A percentile compares a stretch with the other conserved stretches of the same genome.
Conservation (phyloP, 2,329 filamentous ascomycete species). For the Teratosphaeriaceae sp. region DNA sequence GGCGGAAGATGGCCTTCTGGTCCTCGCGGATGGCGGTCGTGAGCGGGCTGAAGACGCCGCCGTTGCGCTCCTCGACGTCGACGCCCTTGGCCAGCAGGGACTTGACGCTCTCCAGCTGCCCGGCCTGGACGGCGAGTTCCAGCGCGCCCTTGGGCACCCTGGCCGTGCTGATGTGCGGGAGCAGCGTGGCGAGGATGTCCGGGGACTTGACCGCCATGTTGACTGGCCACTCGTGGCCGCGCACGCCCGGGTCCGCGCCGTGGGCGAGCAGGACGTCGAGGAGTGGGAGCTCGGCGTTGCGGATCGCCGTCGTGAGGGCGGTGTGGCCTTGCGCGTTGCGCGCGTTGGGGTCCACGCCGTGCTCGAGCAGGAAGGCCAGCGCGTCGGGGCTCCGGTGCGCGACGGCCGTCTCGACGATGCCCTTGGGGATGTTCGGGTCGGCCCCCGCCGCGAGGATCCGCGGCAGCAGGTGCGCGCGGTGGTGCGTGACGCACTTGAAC, state of each 20-base stretch:
- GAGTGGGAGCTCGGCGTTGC: conserved; percentile 52
- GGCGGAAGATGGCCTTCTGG: conserved; percentile 54
- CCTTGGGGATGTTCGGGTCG: conserved; percentile 53
- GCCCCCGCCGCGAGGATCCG: conserved; percentile 54
- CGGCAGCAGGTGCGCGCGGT: conserved; percentile 55
- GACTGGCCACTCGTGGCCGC: conserved; percentile 64
- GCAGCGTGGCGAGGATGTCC: conserved; percentile 51
- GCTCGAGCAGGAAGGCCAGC: conserved; percentile 47
- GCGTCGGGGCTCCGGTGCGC: conserved; percentile 56
- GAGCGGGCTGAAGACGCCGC: conserved; percentile 63
- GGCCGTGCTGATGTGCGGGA: conserved; percentile 51
- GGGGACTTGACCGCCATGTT: conserved; percentile 62
- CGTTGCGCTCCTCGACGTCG: conserved; percentile 64
- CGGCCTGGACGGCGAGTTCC: conserved; percentile 60
- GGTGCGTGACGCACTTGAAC: conserved; percentile 63
- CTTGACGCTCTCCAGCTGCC: conserved; percentile 61
- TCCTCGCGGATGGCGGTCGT: conserved; percentile 62
- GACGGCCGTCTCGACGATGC: conserved; percentile 60
- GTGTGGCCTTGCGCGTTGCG: conserved; percentile 52
- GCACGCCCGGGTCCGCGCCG: conserved; percentile 56
- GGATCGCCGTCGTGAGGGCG: conserved; percentile 59
- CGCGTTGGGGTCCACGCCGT: conserved; percentile 52
- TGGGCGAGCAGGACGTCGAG: conserved; percentile 52
- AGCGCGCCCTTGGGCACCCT: conserved; percentile 60
- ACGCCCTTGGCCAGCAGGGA: conserved; percentile 58